Evolutionary conservation across 352 stramenopile genomes (phyloP), one percentile per base, ranked within the genome.

Genomic region (Peronospora belbahrii): DNA sequence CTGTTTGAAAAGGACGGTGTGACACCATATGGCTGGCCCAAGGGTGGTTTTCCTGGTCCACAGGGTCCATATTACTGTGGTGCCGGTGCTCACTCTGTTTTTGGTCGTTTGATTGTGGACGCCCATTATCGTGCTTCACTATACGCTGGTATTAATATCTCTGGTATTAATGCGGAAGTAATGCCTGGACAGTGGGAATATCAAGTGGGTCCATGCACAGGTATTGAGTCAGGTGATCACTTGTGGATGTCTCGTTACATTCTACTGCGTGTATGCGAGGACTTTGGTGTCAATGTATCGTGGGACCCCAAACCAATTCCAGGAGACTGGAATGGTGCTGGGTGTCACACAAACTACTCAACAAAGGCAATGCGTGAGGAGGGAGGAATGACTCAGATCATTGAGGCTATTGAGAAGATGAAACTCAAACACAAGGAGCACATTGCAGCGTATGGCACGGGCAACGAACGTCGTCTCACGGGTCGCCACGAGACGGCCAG

Each of bases 141-240:
- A 17, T 97, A 96, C 59, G 91, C 94, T 7, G 92, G 94, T 38
- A 83, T 98, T 64, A 89, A 97, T 42, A 87, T 98, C 61, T 97
- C 84, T 31, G 95, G 95, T 54, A 97, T 95, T 53, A 98, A 98
- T 70, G 95, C 90, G 56, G 95, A 98, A 71, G 95, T 98, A 57
- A 98, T 98, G 93, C 95, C 95, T 48, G 91, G 91, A 53, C 91
- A 97, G 69, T 97, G 95, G 80, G 94, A 98, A 79, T 98, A 98
- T 80, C 93, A 98, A 78, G 92, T 98, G 45, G 95, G 95, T 59
- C 95, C 95, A 25, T 98, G 89, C 70, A 83, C 91, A 36, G 94
- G 95, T 65, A 98, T 98, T 48, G 88, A 96, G 38, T 84, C 93
- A 36, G 95, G 92, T 43, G 95, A 98, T 74, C 91, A 98, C 67